These are phyloP conservation scores for Hymenoscyphus infarciens DNA, from an alignment of 2,329 filamentous ascomycete species.

Conservation along the genomic window DNA sequence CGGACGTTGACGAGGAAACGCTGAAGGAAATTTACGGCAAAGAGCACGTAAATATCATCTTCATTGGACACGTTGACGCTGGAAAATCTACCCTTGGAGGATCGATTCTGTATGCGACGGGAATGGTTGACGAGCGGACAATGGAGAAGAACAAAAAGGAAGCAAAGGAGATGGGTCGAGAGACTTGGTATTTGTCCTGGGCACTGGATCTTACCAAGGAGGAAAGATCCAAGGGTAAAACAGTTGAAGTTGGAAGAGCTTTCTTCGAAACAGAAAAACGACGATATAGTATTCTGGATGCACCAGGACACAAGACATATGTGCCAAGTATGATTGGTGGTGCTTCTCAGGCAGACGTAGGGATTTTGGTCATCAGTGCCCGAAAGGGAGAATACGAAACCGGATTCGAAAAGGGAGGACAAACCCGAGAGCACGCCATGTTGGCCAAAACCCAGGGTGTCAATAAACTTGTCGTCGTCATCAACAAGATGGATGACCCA, in stretches of 20 bases:
- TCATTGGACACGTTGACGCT: conserved; percentile 96
- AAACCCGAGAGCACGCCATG: conserved; percentile 96
- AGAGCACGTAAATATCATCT: conserved; percentile 89
- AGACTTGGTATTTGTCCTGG: conserved; percentile 99
- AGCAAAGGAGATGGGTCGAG: conserved; percentile 91
- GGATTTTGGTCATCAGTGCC: conserved; percentile 91
- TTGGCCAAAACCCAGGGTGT: conserved; percentile 97
- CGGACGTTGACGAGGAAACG: conserved; percentile 77
- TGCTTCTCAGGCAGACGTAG: conserved; percentile 88
- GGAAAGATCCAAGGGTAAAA: conserved; percentile 94
- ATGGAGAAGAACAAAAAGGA: conserved; percentile 98
- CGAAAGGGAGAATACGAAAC: conserved; percentile 99
- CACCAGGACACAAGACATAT: conserved; percentile 95
- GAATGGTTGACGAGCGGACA: conserved; percentile 99
- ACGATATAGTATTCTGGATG: conserved; percentile 93
- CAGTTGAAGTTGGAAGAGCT: conserved; percentile 91
- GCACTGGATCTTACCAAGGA: conserved; percentile 96
- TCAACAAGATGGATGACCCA: conserved; percentile 99
- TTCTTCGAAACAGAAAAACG: conserved; percentile 98
- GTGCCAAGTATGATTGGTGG: conserved; percentile 98
- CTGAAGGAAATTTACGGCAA: conserved; percentile 96
- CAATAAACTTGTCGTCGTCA: conserved; percentile 88
- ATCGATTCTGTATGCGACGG: conserved; percentile 86
- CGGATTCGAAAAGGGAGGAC: conserved; percentile 92
- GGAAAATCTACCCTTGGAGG: conserved; percentile 96